These are phyloP conservation scores for Stylonectria norvegica DNA, from an alignment of 2,329 filamentous ascomycete species.

Conservation along the genomic window DNA sequence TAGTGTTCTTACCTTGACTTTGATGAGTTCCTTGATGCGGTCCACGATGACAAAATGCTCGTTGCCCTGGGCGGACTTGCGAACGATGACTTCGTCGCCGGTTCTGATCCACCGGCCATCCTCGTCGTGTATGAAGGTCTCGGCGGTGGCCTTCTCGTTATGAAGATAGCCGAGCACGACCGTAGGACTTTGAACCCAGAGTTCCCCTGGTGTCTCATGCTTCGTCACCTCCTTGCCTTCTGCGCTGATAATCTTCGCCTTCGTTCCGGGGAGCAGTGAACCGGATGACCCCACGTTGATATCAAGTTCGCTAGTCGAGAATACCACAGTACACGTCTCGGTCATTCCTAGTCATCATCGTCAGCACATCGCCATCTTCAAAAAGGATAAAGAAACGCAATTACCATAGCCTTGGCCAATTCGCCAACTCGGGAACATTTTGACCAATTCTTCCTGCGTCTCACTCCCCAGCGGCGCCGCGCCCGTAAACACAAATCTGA, in stretches of 20 bases:
- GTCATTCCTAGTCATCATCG: slow-evolving; percentile 56
- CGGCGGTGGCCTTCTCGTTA: slow-evolving; percentile 76
- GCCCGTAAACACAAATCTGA: slow-evolving; percentile 63
- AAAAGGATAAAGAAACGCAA: accelerated
- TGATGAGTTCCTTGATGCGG: slow-evolving; percentile 68
- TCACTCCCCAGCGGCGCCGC: slow-evolving; percentile 72
- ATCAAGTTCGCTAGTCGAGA: slow-evolving; percentile 54
- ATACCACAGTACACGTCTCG: slow-evolving; percentile 68
- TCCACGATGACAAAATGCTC: slow-evolving; percentile 87
- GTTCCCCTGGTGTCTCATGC: slow-evolving; percentile 73
- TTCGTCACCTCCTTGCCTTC: slow-evolving; percentile 67
- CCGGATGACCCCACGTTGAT: slow-evolving; percentile 68
- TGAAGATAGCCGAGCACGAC: slow-evolving; percentile 82
- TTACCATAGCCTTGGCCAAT: slow-evolving; percentile 71
- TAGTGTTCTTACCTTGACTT: slow-evolving; percentile 61
- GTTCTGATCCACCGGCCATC: slow-evolving; percentile 77
- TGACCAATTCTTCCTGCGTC: slow-evolving; percentile 59
- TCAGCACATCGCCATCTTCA: background rate
- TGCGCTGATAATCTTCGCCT: slow-evolving; percentile 60
- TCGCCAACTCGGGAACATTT: slow-evolving; percentile 60
- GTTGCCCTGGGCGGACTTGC: slow-evolving; percentile 58
- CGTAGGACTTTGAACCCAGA: slow-evolving; percentile 73
- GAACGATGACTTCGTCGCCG: slow-evolving; percentile 77
- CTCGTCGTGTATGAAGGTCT: slow-evolving; percentile 67
- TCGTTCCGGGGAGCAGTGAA: slow-evolving; percentile 59